Evolutionary conservation across 257 asterid genomes (phyloP).

Genomic region (Paraleonurus japonicus): DNA sequence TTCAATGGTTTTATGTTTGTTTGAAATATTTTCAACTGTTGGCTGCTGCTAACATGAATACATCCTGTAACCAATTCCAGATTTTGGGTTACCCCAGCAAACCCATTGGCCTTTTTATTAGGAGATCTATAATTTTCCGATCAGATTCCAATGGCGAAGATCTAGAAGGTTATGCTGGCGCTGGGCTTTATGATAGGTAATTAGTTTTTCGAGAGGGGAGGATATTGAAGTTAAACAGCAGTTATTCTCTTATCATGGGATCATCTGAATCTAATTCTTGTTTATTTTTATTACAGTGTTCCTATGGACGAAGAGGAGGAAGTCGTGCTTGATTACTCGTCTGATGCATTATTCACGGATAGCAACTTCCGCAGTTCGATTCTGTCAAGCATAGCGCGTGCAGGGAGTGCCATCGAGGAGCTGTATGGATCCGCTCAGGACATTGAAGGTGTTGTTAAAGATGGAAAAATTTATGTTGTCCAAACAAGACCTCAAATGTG

Average conservation of each 20-base stretch:
- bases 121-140: slow-evolving; percentile 81
- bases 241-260: neutral
- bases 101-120: slow-evolving; percentile 89
- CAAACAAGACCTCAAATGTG: slow-evolving; percentile 98
- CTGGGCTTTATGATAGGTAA: slow-evolving; percentile 99
- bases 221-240: neutral
- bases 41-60: slow-evolving; percentile 18
- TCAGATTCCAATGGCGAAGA: slow-evolving; percentile 99
- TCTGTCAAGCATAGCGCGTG: slow-evolving; percentile 76
- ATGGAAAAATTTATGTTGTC: slow-evolving; percentile 85
- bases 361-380: slow-evolving; percentile 58
- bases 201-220: neutral
- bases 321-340: slow-evolving; percentile 77
- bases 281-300: slow-evolving; percentile 54
- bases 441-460: slow-evolving; percentile 92
- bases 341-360: slow-evolving; percentile 66
- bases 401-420: slow-evolving; percentile 83
- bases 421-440: slow-evolving; percentile 90
- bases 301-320: slow-evolving; percentile 95
- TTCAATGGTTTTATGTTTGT: neutral
- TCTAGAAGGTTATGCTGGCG: slow-evolving; percentile 98
- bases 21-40: slow-evolving; percentile 5
- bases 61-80: slow-evolving; percentile 42
- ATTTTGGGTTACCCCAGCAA: slow-evolving; percentile 98
- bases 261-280: neutral